These are phyloP conservation scores for Cercospora zeae-maydis DNA, from an alignment of 2,329 filamentous ascomycete genomes.

Conservation along the genomic window DNA sequence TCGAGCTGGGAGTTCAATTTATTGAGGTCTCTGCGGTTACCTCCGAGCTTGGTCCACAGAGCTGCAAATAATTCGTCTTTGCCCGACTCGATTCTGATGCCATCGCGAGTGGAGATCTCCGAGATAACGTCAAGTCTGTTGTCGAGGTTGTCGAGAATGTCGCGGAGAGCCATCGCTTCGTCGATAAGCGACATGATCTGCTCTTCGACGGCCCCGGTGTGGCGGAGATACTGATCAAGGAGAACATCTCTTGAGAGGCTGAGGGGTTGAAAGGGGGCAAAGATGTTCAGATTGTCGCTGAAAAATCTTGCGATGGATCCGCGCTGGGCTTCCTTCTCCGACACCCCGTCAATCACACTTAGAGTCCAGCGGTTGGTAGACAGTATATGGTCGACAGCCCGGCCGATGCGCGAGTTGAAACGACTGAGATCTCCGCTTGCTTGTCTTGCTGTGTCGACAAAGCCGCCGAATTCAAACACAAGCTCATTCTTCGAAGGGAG, in stretches of 20 bases:
- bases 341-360: conserved; percentile 63
- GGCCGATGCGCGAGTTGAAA: conserved; percentile 74
- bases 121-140: conserved; percentile 67
- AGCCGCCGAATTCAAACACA: conserved; percentile 70
- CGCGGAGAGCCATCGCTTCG: conserved; percentile 66
- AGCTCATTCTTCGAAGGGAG: conserved; percentile 67
- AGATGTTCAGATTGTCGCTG: conserved; percentile 43
- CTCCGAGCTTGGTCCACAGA: conserved; percentile 72
- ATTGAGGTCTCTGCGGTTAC: conserved; percentile 58
- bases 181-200: conserved; percentile 65
- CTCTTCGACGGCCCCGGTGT: conserved; percentile 66
- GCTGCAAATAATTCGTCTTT: conserved; percentile 65
- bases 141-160: conserved; percentile 64
- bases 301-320: conserved; percentile 44
- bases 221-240: conserved; percentile 70
- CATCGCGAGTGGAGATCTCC: conserved; percentile 63
- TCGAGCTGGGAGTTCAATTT: conserved; percentile 61
- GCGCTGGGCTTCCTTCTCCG: conserved; percentile 39
- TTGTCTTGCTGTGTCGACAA: conserved; percentile 64
- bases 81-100: conserved; percentile 54
- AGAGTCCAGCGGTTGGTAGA: conserved; percentile 73
- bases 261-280: conserved; percentile 60
- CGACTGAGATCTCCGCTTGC: conserved; percentile 65
- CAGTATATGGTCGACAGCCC: conserved; percentile 70
- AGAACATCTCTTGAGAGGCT: conserved; percentile 60